Conservation (phyloP, 768 basidiomycete genomes). For the Rhizopogon vesiculosus region DNA sequence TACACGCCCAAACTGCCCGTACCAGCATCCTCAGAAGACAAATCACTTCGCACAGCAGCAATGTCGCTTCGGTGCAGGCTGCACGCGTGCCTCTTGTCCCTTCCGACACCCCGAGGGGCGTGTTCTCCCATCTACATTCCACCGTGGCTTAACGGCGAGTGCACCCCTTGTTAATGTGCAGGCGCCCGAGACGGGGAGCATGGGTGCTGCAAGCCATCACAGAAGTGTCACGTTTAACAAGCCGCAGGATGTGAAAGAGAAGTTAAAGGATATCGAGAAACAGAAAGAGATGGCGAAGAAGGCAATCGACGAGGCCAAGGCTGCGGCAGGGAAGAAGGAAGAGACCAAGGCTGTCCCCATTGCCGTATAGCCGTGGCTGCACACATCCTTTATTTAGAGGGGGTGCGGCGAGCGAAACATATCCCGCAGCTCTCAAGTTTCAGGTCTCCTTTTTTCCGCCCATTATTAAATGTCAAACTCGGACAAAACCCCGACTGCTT, state of each 20-base stretch:
- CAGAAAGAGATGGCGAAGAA: constrained; percentile 64
- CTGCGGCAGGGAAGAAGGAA: constrained; percentile 57
- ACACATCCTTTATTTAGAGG: not conserved
- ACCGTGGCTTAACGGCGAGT: constrained; percentile 63
- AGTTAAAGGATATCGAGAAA: constrained; percentile 31
- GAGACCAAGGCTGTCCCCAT: constrained; percentile 45
- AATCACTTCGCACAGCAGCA: constrained; percentile 42
- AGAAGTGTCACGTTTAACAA: constrained; percentile 68
- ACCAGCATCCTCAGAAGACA: constrained; percentile 53
- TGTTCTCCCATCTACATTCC: constrained; percentile 74
- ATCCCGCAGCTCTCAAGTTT: not conserved
- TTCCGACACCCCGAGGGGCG: constrained; percentile 91
- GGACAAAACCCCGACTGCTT: not conserved
- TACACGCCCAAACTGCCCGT: constrained; percentile 66
- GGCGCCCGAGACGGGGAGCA: constrained; percentile 62
- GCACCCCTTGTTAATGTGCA: constrained; percentile 59
- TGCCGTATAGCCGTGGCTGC: constrained; percentile 18
- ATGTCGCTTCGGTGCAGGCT: constrained; percentile 82
- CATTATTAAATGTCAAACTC: not conserved
- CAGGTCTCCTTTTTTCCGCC: not conserved
- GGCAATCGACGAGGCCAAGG: constrained; percentile 63
- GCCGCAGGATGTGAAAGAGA: constrained; percentile 40
- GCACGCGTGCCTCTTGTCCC: constrained; percentile 82
- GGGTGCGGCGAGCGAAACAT: not conserved
- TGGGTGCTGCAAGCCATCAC: constrained; percentile 60